phyloP scores from a whole-genome alignment of 129 eudicot species.

The Centaurea solstitialis region DNA sequence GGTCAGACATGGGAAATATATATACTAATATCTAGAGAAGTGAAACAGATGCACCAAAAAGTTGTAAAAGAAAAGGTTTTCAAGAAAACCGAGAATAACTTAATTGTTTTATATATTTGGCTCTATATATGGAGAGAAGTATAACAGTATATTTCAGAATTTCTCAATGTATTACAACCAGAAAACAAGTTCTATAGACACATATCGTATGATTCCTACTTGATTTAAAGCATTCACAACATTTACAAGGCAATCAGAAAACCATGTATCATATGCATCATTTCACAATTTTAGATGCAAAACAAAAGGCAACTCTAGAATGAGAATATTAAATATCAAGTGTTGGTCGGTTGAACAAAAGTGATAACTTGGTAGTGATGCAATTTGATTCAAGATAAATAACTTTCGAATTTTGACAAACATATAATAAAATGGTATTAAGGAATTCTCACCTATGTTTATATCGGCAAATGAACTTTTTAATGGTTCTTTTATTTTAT shows the following conservation, averaged over 20 bases:
- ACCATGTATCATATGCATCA: background rate
- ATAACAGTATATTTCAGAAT: background rate
- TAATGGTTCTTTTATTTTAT: background rate
- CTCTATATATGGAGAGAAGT: constrained; percentile 9
- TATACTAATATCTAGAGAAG: constrained; percentile 2
- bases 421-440: background rate
- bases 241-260: background rate
- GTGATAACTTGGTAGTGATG: constrained; percentile 1
- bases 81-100: constrained; percentile 12
- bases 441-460: background rate
- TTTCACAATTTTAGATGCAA: background rate
- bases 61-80: constrained; percentile 5
- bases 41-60: background rate
- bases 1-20: constrained; percentile 11
- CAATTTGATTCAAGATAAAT: background rate
- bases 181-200: background rate
- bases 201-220: background rate
- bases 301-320: constrained; percentile 1
- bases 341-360: constrained; percentile 6
- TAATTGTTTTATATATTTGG: background rate
- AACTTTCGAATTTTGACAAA: background rate
- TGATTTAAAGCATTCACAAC: background rate
- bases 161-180: background rate
- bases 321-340: background rate
- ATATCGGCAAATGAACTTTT: background rate